Percentiles rank a stretch among this genome's conserved stretches.
These are phyloP conservation scores for Podospora anserina DNA, from an alignment of 495 filamentous ascomycete species.

Conservation along the genomic window DNA sequence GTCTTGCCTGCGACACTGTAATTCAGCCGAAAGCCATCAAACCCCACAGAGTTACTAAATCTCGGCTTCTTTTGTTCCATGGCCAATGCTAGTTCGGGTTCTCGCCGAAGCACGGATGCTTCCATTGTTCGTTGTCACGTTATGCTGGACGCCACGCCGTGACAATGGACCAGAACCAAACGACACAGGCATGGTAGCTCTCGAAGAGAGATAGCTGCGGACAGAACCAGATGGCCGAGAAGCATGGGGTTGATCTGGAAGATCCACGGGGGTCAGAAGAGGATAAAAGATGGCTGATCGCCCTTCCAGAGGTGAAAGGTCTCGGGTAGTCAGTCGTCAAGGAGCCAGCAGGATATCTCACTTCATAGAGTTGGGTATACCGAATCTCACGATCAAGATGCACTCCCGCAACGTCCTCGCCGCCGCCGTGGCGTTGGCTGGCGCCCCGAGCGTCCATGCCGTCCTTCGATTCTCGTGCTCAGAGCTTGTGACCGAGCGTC, in stretches of 20 bases:
- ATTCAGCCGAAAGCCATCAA: slow-evolving; percentile 10
- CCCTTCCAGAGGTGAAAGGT: neutral
- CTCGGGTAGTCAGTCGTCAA: neutral
- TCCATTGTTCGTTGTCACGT: neutral
- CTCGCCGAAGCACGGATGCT: neutral
- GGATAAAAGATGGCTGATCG: slow-evolving; percentile 5
- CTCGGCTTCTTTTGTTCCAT: neutral
- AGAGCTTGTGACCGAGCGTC: slow-evolving; percentile 26
- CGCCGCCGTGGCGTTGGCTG: slow-evolving; percentile 17
- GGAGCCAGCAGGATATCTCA: neutral
- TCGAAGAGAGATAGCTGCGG: neutral
- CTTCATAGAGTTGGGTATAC: neutral
- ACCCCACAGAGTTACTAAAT: neutral
- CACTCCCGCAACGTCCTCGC: slow-evolving; percentile 12
- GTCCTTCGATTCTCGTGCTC: slow-evolving; percentile 62
- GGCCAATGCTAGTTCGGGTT: neutral
- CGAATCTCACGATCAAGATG: slow-evolving; percentile 9
- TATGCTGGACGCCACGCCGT: neutral
- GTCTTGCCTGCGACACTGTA: slow-evolving; percentile 7
- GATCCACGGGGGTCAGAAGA: neutral
- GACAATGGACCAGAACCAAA: neutral
- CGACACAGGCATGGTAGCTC: neutral
- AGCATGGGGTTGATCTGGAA: neutral
- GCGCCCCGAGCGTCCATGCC: slow-evolving; percentile 15
- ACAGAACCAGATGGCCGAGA: neutral